Evolutionary conservation across 768 basidiomycete species (phyloP).

Genomic region (Lactifluus echinatus): DNA sequence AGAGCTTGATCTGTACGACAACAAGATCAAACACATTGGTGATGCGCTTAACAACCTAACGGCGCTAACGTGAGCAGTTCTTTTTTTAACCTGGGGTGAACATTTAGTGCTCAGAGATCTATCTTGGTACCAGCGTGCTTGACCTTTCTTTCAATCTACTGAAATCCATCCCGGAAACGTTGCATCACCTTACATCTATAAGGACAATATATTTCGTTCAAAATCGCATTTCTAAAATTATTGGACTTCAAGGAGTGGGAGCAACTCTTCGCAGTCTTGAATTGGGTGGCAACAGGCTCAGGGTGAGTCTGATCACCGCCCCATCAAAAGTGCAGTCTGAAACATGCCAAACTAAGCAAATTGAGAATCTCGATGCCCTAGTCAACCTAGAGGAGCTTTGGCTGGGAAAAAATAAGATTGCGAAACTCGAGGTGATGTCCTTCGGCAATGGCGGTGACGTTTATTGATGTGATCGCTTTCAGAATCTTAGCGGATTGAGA

Average conservation of each 20-base stretch:
- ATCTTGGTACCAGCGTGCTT: constrained; percentile 44
- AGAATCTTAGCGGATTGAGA: constrained; percentile 66
- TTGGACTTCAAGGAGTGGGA: constrained; percentile 46
- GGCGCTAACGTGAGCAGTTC: constrained; percentile 45
- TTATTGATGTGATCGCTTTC: not conserved
- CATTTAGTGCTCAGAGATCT: not conserved
- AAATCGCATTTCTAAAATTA: constrained; percentile 83
- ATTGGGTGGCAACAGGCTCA: constrained; percentile 85
- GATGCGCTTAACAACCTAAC: constrained; percentile 51
- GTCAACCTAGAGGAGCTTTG: constrained; percentile 87
- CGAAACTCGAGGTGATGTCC: constrained; percentile 64
- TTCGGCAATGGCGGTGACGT: not conserved
- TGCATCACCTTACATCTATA: constrained; percentile 52
- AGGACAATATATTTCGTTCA: constrained; percentile 89
- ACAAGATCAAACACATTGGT: constrained; percentile 72
- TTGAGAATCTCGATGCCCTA: constrained; percentile 76
- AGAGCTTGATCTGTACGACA: constrained; percentile 94
- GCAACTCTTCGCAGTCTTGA: constrained; percentile 74
- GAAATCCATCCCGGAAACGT: constrained; percentile 53
- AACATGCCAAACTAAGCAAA: constrained; percentile 43
- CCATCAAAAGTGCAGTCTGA: constrained; percentile 2
- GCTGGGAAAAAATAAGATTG: constrained; percentile 97
- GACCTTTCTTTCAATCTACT: constrained; percentile 96
- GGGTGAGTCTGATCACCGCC: constrained; percentile 43
- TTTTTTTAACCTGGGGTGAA: not conserved